Evolutionary conservation across 345 rosid species (phyloP).

Genomic region (Eucalyptus grandis): DNA sequence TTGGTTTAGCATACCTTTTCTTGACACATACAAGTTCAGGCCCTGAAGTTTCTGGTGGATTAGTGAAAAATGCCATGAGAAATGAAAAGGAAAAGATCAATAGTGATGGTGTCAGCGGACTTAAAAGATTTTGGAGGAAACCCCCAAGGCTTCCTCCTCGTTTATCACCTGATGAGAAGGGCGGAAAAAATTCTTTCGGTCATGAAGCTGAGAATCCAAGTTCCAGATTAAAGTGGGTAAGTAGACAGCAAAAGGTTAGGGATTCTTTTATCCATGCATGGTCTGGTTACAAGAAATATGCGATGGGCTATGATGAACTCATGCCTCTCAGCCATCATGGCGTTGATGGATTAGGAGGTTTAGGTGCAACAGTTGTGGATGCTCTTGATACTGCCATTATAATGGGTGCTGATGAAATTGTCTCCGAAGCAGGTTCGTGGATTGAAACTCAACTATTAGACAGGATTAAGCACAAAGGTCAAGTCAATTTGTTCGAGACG

Average conservation of each 20-base stretch:
- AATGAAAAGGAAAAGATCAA: slow-evolving; percentile 16
- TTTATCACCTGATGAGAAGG: slow-evolving; percentile 65
- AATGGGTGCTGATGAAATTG: slow-evolving; percentile 74
- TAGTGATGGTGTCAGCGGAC: slow-evolving; percentile 20
- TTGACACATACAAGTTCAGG: slow-evolving; percentile 33
- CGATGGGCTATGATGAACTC: slow-evolving; percentile 93
- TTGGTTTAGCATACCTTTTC: slow-evolving; percentile 60
- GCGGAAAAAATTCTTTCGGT: background rate
- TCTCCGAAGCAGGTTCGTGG: slow-evolving; percentile 87
- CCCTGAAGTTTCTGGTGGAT: slow-evolving; percentile 12
- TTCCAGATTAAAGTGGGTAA: slow-evolving; percentile 45
- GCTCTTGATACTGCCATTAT: slow-evolving; percentile 98
- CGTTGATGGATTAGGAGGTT: slow-evolving; percentile 84
- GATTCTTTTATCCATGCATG: slow-evolving; percentile 87
- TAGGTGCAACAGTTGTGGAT: slow-evolving; percentile 96
- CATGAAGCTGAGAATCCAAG: slow-evolving; percentile 6
- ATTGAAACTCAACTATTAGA: slow-evolving; percentile 65
- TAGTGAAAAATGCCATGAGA: slow-evolving; percentile 2
- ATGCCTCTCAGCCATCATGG: slow-evolving; percentile 74
- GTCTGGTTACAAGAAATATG: slow-evolving; percentile 83
- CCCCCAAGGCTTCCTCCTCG: slow-evolving; percentile 93
- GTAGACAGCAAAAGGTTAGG: slow-evolving; percentile 60
- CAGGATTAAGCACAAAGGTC: slow-evolving; percentile 77
- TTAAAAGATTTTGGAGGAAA: slow-evolving; percentile 55
- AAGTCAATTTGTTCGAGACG: slow-evolving; percentile 97